Conservation (phyloP, 345 rosid genomes). For the Stellera chamaejasme region DNA sequence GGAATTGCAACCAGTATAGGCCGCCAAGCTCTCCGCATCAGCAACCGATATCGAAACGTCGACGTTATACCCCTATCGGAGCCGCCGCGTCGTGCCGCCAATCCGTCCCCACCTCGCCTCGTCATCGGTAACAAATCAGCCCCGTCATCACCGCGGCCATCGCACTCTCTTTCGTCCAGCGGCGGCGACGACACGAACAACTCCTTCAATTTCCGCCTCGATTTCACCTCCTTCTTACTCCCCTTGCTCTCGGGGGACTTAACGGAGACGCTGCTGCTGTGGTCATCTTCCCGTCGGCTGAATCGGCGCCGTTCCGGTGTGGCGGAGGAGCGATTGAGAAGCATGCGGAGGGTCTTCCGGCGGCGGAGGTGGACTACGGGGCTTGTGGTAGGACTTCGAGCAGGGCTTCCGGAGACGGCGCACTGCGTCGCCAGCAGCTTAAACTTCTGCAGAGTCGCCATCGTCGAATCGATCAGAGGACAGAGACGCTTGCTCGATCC, state of each 20-base stretch:
- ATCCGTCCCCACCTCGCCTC: slow-evolving; percentile 9
- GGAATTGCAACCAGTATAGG: slow-evolving; percentile 77
- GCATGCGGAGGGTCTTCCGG: slow-evolving; percentile 80
- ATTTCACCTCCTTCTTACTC: slow-evolving; percentile 19
- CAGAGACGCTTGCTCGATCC: background rate
- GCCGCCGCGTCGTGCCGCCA: slow-evolving; percentile 33
- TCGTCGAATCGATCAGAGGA: slow-evolving; percentile 7
- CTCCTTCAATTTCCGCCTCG: slow-evolving; percentile 61
- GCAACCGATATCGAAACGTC: slow-evolving; percentile 48
- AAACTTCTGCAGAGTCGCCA: slow-evolving; percentile 76
- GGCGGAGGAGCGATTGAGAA: slow-evolving; percentile 41
- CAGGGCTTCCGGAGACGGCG: slow-evolving; percentile 48
- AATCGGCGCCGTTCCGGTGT: slow-evolving; percentile 33
- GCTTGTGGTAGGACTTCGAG: slow-evolving; percentile 70
- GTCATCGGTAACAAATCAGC: slow-evolving; percentile 25
- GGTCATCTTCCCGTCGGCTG: slow-evolving; percentile 11
- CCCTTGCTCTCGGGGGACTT: slow-evolving; percentile 18
- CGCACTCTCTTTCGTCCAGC: slow-evolving; percentile 29
- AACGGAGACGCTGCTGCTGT: slow-evolving; percentile 10
- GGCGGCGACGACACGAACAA: slow-evolving; percentile 78
- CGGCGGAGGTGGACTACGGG: slow-evolving; percentile 88
- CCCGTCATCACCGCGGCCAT: slow-evolving; percentile 17
- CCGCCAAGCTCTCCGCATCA: slow-evolving; percentile 72
- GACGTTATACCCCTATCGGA: slow-evolving; percentile 41
- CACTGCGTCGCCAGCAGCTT: slow-evolving; percentile 86